A percentile compares a stretch with the other conserved stretches of the same genome.
phyloP scores from a whole-genome alignment of 768 basidiomycete genomes.

The Podaxis sp. region DNA sequence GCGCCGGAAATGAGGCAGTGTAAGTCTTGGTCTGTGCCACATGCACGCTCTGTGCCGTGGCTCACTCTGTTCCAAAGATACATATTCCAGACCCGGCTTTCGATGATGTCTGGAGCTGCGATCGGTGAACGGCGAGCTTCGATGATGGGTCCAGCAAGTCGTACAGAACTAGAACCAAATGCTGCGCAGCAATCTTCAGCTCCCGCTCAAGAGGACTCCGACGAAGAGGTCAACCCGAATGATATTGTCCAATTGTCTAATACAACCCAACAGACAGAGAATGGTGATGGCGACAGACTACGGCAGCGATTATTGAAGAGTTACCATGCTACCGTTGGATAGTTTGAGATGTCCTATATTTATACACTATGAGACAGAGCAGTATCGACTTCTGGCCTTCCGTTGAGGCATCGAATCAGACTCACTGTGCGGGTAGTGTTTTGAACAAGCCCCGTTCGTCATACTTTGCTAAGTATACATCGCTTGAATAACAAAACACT shows the following conservation, averaged over 20 bases:
- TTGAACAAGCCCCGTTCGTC: background rate
- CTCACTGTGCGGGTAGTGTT: background rate
- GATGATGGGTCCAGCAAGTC: constrained; percentile 9
- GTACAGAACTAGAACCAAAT: background rate
- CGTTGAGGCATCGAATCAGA: background rate
- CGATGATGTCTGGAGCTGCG: constrained; percentile 43
- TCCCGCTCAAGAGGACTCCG: constrained; percentile 21
- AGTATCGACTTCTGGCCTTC: background rate
- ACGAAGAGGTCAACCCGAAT: constrained; percentile 35
- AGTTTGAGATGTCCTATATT: background rate
- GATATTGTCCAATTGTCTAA: constrained; percentile 21
- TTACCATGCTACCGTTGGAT: background rate
- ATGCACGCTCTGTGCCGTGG: background rate
- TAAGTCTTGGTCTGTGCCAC: constrained; percentile 24
- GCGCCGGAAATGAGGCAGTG: constrained; percentile 55
- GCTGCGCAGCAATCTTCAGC: background rate
- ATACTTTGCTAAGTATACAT: background rate
- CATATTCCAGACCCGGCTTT: constrained; percentile 43
- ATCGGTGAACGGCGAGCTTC: constrained; percentile 45
- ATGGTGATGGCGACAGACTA: constrained; percentile 21
- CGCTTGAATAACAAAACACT: background rate
- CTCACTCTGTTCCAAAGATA: constrained; percentile 26
- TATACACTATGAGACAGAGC: background rate
- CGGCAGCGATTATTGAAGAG: constrained; percentile 12
- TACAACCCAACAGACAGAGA: background rate